Conservation (phyloP, 2,329 filamentous ascomycete species). For the Cryphonectria japonica region DNA sequence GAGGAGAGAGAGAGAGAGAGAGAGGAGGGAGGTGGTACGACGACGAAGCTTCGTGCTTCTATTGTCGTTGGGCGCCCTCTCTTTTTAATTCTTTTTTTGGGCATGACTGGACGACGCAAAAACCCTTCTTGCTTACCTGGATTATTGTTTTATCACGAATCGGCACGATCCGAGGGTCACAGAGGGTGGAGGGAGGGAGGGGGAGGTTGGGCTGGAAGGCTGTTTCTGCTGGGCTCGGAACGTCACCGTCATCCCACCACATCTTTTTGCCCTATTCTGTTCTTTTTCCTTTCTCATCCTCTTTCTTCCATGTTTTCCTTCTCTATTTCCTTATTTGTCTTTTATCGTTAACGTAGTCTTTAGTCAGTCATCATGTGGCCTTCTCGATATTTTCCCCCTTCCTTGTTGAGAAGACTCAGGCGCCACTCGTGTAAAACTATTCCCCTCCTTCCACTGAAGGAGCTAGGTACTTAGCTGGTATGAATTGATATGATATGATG, state of each 20-base stretch:
- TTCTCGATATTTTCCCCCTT: background rate
- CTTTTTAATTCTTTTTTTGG: background rate
- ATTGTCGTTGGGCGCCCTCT: background rate
- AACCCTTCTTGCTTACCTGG: background rate
- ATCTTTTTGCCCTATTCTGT: background rate
- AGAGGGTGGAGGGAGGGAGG: background rate
- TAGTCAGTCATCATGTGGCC: background rate
- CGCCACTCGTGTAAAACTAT: conserved; percentile 2
- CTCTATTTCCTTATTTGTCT: background rate
- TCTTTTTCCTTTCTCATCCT: background rate
- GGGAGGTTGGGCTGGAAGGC: conserved; percentile 2
- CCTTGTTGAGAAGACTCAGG: background rate
- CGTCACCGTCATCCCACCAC: conserved; percentile 3
- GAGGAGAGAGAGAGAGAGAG: background rate
- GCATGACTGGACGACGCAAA: background rate
- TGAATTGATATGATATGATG: background rate
- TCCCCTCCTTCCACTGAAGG: background rate
- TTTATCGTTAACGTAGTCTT: background rate
- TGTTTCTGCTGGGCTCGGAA: conserved; percentile 5
- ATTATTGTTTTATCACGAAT: background rate
- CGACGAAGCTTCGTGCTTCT: background rate
- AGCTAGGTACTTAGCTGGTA: background rate
- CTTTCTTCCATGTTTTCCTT: background rate
- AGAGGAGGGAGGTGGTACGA: background rate
- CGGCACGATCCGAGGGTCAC: background rate